Percentiles rank a stretch among this genome's conserved stretches.
These are phyloP conservation scores for Trametes cubensis DNA, from an alignment of 768 basidiomycete species.

Conservation along the genomic window DNA sequence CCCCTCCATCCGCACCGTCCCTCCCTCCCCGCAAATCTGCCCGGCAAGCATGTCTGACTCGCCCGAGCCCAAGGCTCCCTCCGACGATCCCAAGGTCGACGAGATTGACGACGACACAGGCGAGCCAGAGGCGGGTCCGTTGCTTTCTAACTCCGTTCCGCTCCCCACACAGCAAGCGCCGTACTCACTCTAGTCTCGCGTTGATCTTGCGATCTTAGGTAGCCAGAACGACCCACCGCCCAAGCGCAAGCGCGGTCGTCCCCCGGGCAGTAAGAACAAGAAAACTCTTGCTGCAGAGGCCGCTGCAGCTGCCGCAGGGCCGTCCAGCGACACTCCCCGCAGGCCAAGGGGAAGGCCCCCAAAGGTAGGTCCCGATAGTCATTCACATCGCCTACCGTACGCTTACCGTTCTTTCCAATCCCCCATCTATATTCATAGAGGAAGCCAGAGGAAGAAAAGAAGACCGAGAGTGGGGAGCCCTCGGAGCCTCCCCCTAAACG, in stretches of 20 bases:
- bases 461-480: slow-evolving; percentile 29
- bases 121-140: slow-evolving; percentile 36
- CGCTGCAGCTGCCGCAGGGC: slow-evolving; percentile 32
- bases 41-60: slow-evolving; percentile 61
- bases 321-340: slow-evolving; percentile 37
- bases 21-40: slow-evolving; percentile 33
- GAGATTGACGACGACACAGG: slow-evolving; percentile 55
- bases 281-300: slow-evolving; percentile 43
- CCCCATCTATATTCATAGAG: slow-evolving; percentile 32
- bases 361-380: slow-evolving; percentile 43
- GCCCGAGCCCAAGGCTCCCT: slow-evolving; percentile 54
- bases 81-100: slow-evolving; percentile 57
- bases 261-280: slow-evolving; percentile 86
- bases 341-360: slow-evolving; percentile 54
- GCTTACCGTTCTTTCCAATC: slow-evolving; percentile 9
- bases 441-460: slow-evolving; percentile 45
- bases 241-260: slow-evolving; percentile 87
- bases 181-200: slow-evolving; percentile 27
- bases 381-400: slow-evolving; percentile 15
- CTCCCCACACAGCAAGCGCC: slow-evolving; percentile 28
- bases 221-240: slow-evolving; percentile 37
- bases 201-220: slow-evolving; percentile 33
- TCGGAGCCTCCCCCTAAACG: slow-evolving; percentile 35
- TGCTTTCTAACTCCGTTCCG: slow-evolving; percentile 29
- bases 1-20: slow-evolving; percentile 41